Conservation (phyloP, 176 grass and related monocot genomes). For the Triticum turgidum region DNA sequence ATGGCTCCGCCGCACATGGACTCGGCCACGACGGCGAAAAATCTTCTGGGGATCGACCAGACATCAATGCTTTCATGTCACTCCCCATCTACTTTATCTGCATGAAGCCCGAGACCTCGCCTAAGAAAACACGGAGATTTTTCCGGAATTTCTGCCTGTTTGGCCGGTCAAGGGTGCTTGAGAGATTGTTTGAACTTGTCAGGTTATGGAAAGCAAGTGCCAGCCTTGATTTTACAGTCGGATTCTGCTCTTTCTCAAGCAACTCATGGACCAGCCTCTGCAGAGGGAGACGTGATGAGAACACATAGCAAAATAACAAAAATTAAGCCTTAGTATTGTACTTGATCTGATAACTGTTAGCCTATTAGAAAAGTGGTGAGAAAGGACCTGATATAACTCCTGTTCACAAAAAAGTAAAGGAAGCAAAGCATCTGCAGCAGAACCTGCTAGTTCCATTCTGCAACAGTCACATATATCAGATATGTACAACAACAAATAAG, state of each 20-base stretch:
- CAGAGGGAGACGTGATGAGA: conserved; percentile 16
- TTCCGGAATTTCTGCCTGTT: conserved; percentile 90
- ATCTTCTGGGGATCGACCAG: neutral
- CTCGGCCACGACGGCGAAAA: neutral
- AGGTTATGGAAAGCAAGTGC: conserved; percentile 77
- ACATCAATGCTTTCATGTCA: neutral
- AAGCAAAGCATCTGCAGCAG: conserved; percentile 91
- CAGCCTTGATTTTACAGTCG: conserved; percentile 66
- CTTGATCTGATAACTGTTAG: neutral
- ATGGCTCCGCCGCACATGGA: neutral
- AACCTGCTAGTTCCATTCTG: conserved; percentile 84
- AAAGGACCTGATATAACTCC: conserved; percentile 74
- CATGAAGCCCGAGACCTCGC: conserved; percentile 73
- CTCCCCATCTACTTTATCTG: conserved; percentile 53
- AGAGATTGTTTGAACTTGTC: conserved; percentile 75
- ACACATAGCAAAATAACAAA: neutral
- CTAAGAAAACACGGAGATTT: conserved; percentile 77
- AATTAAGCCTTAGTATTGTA: neutral
- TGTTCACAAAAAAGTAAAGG: conserved; percentile 91
- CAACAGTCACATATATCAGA: conserved; percentile 24
- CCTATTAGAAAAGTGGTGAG: neutral
- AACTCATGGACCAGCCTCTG: conserved; percentile 85
- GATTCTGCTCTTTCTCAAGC: conserved; percentile 72
- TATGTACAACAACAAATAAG: conserved; percentile 9
- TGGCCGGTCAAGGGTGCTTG: conserved; percentile 61